Base-by-base conservation (phyloP, 2,329 filamentous ascomycete species). In the Fusarium pseudonygamai region DNA sequence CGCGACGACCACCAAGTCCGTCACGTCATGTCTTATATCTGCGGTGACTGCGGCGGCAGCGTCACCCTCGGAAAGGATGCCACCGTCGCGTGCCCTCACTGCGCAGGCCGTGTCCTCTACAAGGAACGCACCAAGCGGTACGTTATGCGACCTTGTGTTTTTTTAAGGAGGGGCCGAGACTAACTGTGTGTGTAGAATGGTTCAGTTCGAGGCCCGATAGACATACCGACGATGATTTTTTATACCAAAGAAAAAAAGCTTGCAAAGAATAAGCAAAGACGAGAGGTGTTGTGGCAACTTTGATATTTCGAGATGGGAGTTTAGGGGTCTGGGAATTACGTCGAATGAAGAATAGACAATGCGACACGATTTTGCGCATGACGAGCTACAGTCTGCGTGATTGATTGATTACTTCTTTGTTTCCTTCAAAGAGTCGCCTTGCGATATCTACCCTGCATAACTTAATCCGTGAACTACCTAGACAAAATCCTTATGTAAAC, bases 61-160 rank as follows among this genome's bases (percentile, higher is more conserved):
- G 81, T 83, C 69, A 80, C 80, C 63, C 82, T 84, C 73, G 77
- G 78, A 67, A 82, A 83, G 78, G 84, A 85, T 67, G 88, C 88
- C 55, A 86, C 90, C n/a, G 82, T 84, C 56, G 83, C 83, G 28
- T 84, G 83, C 75, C 81, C 82, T 64, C 83, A 84, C 72, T 99
- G 96, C 83, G 96, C 96, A 13, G 96, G 97, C 79, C 92, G 96
- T 75, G 95, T 99, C 70, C 85, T 99, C 76, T 98, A 98, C 85
- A 99, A 99, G 90, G 94, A 98, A 89, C 87, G 96, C 80, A 99
- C 96, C 49, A 98, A 97, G 88, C 91, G 96, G 96, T 98, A 82
- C 84, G 92, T 85, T 37, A 37, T 37, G 34, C 34, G 32, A 34
- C 32, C 5, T 34, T 7, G 32, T 34, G 13, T 34, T 34, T 34